Conservation (phyloP, 176 grass and related monocot genomes). For the Phoenix roebelenii region DNA sequence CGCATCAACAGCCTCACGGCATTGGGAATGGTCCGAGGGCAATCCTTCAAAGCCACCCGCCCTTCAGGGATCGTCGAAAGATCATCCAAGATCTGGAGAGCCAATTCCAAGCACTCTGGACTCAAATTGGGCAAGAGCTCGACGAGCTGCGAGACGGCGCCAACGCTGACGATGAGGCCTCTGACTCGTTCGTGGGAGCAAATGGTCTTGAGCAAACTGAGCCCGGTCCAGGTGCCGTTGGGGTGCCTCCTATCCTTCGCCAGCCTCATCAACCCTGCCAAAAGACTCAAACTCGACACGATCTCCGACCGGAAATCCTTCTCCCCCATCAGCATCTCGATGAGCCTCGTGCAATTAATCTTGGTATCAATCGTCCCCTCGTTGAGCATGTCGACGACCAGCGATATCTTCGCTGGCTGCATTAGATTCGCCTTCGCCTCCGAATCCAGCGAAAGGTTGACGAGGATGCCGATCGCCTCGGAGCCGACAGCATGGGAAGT, state of each 20-base stretch:
- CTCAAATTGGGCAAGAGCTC: constrained; percentile 45
- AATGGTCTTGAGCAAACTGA: constrained; percentile 61
- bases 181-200: constrained; percentile 45
- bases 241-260: constrained; percentile 61
- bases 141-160: constrained; percentile 63
- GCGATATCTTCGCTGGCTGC: constrained; percentile 82
- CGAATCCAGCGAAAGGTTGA: constrained; percentile 51
- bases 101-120: constrained; percentile 47
- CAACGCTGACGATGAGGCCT: constrained; percentile 52
- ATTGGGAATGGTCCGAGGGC: constrained; percentile 55
- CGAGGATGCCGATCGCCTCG: constrained; percentile 74
- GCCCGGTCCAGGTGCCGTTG: constrained; percentile 33
- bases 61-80: constrained; percentile 46
- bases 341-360: constrained; percentile 67
- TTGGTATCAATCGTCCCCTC: constrained; percentile 81
- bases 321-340: constrained; percentile 80
- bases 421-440: constrained; percentile 58
- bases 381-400: constrained; percentile 85
- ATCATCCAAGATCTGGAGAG: constrained; percentile 60
- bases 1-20: constrained; percentile 67
- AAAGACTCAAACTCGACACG: constrained; percentile 72
- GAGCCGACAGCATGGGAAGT: constrained; percentile 81
- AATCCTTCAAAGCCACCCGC: constrained; percentile 57
- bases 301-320: constrained; percentile 72
- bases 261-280: constrained; percentile 67